Evolutionary conservation across 139 green algal species (phyloP).

Genomic region (Bryopsis sp.): DNA sequence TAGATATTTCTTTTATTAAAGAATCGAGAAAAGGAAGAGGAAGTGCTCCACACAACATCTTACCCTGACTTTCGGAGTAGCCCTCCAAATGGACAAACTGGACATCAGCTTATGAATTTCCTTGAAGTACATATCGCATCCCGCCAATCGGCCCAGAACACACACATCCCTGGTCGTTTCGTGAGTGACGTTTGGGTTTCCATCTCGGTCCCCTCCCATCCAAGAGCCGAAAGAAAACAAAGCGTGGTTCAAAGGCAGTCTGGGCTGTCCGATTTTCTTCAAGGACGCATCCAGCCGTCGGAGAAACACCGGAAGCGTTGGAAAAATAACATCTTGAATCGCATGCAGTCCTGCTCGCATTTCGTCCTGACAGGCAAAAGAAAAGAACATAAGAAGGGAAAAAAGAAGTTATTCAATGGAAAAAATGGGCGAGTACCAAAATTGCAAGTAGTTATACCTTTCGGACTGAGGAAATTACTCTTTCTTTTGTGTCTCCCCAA

Average conservation of each 20-base stretch:
- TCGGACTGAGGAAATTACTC: too few species aligned
- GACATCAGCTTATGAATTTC: conserved; percentile 77
- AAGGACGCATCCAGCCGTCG: conserved; percentile 84
- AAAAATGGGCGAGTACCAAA: too few species aligned
- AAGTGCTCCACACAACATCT: background rate
- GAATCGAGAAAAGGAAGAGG: background rate
- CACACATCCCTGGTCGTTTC: conserved; percentile 83
- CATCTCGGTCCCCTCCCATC: conserved; percentile 94
- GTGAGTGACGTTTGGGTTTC: conserved; percentile 88
- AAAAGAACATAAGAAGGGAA: background rate
- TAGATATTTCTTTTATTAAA: background rate
- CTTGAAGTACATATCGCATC: conserved; percentile 29
- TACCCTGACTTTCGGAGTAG: conserved; percentile 53
- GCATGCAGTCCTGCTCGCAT: conserved; percentile 86
- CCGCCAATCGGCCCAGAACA: conserved; percentile 51
- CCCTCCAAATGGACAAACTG: conserved; percentile 90
- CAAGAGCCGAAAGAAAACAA: conserved; percentile 69
- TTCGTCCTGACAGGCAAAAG: conserved; percentile 65
- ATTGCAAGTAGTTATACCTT: too few species aligned
- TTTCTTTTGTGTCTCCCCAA: too few species aligned
- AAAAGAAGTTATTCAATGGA: too few species aligned
- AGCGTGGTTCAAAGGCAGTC: conserved; percentile 61
- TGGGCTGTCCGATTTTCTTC: conserved; percentile 67
- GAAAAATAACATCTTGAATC: conserved; percentile 87
- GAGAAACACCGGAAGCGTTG: conserved; percentile 34